Evolutionary conservation across 495 filamentous ascomycete genomes (phyloP), one percentile per base, ranked within the genome.

Genomic region (Chlorociboria aeruginascens): DNA sequence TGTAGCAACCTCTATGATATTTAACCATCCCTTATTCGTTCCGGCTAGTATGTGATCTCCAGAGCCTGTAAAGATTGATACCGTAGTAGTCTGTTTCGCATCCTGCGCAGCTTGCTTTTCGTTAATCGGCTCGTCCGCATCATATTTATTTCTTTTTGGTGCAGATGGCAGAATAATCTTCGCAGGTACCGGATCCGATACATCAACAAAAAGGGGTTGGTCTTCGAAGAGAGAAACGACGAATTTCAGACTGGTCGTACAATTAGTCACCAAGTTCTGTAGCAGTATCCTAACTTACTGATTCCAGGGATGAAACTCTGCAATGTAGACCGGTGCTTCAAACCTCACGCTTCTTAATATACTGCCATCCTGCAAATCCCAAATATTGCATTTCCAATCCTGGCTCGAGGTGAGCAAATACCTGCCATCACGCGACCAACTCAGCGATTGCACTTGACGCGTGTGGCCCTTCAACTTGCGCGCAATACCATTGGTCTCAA

Each of bases 331-430:
- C 2, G 90, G 86, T 6, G 89, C 88, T 50, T 86, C 83, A 55
- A 97, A 93, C 46, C 83, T 80, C 46, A 95, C 82, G 20, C 74
- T 82, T 32, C 83, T 74, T 46, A 84, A 58, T 40, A 78, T 72
- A 8, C 73, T 75, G 34, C 82, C 82, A 61, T 83, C 79, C 10
- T 31, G 17, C 39, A 98, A 65, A 65, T 98, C 93, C 92, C 92
- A 98, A 1, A 97, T 72, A 32, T 95, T 86, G 46, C 80, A 88
- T 64, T 89, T 94, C 83, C 89, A 96, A 58, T 95, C 92, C 55
- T 94, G 87, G 11, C 84, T 87, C n/a, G 85, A 81, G 51, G 85
- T 95, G 20, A 97, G 77, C n/a, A 99, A 74, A 64, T 94, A 97
- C 36, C 88, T 76, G 17, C 89, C 89, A 66, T 88, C 83, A 52